phyloP scores from a whole-genome alignment of 345 rosid species.

The Orychophragmus violaceus region DNA sequence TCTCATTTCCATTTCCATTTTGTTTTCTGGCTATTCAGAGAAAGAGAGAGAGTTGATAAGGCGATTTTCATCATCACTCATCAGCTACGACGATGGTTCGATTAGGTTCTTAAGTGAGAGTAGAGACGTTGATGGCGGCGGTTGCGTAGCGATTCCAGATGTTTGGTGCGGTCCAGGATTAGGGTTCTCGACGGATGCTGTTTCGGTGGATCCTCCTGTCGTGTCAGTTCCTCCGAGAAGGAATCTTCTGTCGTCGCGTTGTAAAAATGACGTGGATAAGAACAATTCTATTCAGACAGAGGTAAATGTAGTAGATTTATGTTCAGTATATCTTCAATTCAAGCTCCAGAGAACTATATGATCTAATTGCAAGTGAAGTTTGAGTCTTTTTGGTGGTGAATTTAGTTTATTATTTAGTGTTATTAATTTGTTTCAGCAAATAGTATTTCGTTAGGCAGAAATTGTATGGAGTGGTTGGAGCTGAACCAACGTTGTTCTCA shows the following conservation, averaged over 20 bases:
- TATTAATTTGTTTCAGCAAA: neutral
- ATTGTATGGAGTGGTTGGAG: no score
- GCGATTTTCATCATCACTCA: no score
- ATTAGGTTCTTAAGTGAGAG: no score
- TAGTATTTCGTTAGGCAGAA: no score
- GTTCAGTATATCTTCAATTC: no score
- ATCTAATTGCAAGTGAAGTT: neutral
- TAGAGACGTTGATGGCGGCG: constrained; percentile 26
- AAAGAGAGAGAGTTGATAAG: no score
- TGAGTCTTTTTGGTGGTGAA: neutral
- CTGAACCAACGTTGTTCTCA: no score
- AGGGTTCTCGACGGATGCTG: constrained; percentile 68
- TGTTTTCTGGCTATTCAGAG: no score
- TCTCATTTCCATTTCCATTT: no score
- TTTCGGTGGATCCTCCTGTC: constrained; percentile 47
- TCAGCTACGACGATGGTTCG: constrained; percentile 11
- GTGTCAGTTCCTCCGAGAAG: constrained; percentile 29
- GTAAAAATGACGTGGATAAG: no score
- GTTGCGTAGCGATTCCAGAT: constrained; percentile 54
- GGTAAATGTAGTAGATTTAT: constrained; percentile 21
- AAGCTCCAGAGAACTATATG: no score
- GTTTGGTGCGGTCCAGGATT: constrained; percentile 97
- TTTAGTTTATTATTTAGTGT: neutral
- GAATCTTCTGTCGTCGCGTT: no score
- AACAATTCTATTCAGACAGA: constrained; percentile 30